Percentiles rank a stretch among this genome's conserved stretches.
These are phyloP conservation scores for Fusarium sp. DNA, from an alignment of 2,329 filamentous ascomycete genomes.

Conservation along the genomic window DNA sequence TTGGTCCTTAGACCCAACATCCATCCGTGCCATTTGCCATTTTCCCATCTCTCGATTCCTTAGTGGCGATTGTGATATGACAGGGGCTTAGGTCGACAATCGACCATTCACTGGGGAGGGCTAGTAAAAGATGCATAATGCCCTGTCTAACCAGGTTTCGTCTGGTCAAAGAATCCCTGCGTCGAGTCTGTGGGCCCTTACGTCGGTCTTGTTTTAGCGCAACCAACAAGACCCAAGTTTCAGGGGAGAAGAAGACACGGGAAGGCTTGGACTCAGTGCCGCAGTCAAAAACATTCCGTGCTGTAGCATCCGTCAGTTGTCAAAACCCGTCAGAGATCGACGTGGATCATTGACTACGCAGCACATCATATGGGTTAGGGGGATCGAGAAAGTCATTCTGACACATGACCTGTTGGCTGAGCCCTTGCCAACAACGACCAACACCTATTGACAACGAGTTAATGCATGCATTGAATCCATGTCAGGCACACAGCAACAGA, in stretches of 20 bases:
- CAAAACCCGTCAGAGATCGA: background rate
- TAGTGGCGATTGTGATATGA: background rate
- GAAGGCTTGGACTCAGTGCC: background rate
- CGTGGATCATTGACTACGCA: background rate
- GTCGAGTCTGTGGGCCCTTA: background rate
- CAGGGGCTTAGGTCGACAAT: background rate
- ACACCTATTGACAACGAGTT: background rate
- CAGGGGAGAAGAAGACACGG: background rate
- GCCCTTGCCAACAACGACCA: background rate
- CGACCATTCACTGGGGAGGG: background rate
- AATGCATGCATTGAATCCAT: background rate
- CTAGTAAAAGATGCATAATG: background rate
- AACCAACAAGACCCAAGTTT: background rate
- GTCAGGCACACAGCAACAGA: background rate
- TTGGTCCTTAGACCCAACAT: background rate
- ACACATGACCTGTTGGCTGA: background rate
- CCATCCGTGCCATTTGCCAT: background rate
- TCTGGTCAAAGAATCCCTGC: background rate
- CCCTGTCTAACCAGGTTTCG: background rate
- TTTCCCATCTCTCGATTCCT: background rate
- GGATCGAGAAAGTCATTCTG: background rate
- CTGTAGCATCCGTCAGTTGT: background rate
- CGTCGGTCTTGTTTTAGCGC: slow-evolving; percentile 3
- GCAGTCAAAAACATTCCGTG: background rate
- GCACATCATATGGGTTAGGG: background rate